Evolutionary conservation across 2,329 filamentous ascomycete genomes (phyloP), one percentile per base, ranked within the genome.

Genomic region (Alternaria gaisen): DNA sequence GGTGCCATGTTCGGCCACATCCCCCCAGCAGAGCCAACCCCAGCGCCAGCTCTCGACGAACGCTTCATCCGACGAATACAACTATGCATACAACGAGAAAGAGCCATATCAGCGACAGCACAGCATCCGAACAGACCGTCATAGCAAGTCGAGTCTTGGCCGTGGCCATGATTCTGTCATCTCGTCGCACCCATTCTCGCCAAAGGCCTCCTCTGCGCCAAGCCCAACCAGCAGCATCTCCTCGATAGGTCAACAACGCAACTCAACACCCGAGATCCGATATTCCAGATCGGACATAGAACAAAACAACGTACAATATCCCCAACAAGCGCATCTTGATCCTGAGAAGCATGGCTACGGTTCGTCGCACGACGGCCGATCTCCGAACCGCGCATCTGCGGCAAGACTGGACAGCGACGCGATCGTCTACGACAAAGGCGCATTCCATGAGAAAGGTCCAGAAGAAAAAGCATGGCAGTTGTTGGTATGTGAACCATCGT

Each of bases 381-480:
- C 70, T 20, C 64, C 57, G 10, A 66, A 69, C 56, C 69, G 63
- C 51, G 58, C 63, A 36, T 72, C 68, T 56, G 56, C 51, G 26
- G 68, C 68, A 3, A 67, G 65, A 24, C 69, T 63, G 55, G 67
- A 69, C 32, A 61, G 65, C 11, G 66, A 70, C 58, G 66, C 64
- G 11, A 65, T 68, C 8, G 60, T 75, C 10, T 74, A 76, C 60
- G 75, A 79, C 50, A 75, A 78, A 32, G 72, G 70, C 62, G 74
- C 80, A 32, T 78, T 77, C 34, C 73, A 74, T 30, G 76, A 79
- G 48, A 74, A 76, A 48, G 63, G 76, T 6, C 77, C 82, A 24
- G 79, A 83, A 61, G 73, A 79, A 48, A 82, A 82, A 59, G 77
- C 80, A n/a, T 71, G 81, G 62, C 78, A 79, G 64, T 74, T 83